phyloP scores from a whole-genome alignment of 306 rosid genomes.

The Trifolium fragiferum region DNA sequence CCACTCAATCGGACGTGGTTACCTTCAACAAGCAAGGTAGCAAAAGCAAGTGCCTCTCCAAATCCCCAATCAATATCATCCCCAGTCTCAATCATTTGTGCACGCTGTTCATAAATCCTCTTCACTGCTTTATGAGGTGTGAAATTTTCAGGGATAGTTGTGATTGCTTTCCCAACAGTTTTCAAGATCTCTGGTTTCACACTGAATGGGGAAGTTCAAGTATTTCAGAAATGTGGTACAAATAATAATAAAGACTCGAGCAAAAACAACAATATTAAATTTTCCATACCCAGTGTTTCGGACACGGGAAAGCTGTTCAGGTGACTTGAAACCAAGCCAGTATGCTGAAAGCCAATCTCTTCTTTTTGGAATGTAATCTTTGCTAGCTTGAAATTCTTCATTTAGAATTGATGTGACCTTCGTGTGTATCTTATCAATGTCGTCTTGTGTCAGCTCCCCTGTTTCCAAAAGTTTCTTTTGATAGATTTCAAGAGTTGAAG shows the following conservation, averaged over 20 bases:
- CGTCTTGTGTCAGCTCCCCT: conserved; percentile 72
- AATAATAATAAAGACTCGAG: conserved; percentile 4
- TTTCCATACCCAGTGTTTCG: conserved; percentile 84
- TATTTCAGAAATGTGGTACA: conserved; percentile 30
- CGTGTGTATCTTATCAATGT: conserved; percentile 66
- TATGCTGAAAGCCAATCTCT: conserved; percentile 98
- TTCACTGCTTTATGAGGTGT: conserved; percentile 92
- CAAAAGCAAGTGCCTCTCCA: conserved; percentile 96
- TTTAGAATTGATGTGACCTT: conserved; percentile 79
- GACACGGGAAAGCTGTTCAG: conserved; percentile 92
- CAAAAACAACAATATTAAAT: conserved; percentile 29
- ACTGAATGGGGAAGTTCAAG: conserved; percentile 50
- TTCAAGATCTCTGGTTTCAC: conserved; percentile 93
- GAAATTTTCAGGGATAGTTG: conserved; percentile 74
- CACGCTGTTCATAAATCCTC: conserved; percentile 83
- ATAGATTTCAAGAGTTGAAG: conserved; percentile 85
- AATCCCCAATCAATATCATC: conserved; percentile 97
- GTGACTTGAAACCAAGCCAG: conserved; percentile 96
- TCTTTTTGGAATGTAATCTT: conserved; percentile 85
- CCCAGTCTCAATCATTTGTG: conserved; percentile 92
- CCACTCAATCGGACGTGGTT: conserved; percentile 96
- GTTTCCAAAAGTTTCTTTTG: conserved; percentile 80
- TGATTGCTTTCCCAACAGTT: conserved; percentile 91
- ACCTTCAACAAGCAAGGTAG: conserved; percentile 90
- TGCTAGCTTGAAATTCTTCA: conserved; percentile 89